These are phyloP conservation scores for Rhizopus arrhizus DNA, from an alignment of 371 early-diverging fungal genomes.

Conservation along the genomic window DNA sequence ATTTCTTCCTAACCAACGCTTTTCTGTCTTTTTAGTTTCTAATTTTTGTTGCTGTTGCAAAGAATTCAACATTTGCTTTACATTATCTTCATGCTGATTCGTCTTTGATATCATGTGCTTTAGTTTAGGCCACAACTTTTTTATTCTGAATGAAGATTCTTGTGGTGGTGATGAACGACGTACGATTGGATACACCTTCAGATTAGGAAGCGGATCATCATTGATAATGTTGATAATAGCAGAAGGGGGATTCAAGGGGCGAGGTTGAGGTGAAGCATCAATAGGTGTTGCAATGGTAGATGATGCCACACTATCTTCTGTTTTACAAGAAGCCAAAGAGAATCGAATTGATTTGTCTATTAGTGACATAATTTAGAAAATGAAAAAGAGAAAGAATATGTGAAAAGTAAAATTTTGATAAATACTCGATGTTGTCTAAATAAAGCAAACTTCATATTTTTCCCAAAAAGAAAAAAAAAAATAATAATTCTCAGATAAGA, in stretches of 20 bases:
- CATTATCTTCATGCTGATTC: slow-evolving; percentile 6
- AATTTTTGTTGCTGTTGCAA: slow-evolving; percentile 18
- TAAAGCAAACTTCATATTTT: slow-evolving; percentile 16
- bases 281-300: slow-evolving; percentile 37
- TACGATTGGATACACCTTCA: slow-evolving; percentile 26
- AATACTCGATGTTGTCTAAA: slow-evolving; percentile 8
- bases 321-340: slow-evolving; percentile 38
- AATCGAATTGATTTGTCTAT: slow-evolving; percentile 26
- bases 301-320: slow-evolving; percentile 44
- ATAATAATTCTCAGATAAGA: neutral
- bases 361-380: slow-evolving; percentile 1
- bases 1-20: slow-evolving; percentile 31
- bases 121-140: slow-evolving; percentile 37
- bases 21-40: slow-evolving; percentile 11
- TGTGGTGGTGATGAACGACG: slow-evolving; percentile 20
- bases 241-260: slow-evolving; percentile 29
- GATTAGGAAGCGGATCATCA: slow-evolving; percentile 30
- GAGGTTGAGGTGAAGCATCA: slow-evolving; percentile 39
- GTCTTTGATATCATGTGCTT: slow-evolving; percentile 30
- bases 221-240: slow-evolving; percentile 37
- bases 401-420: slow-evolving; percentile 5
- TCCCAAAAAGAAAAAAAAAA: neutral
- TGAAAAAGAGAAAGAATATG: slow-evolving; percentile 16
- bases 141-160: slow-evolving; percentile 1
- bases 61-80: slow-evolving; percentile 16